Percentiles rank a stretch among this genome's conserved stretches.
Evolutionary conservation across 2,329 filamentous ascomycete genomes (phyloP).

Genomic region (Periconia digitata): DNA sequence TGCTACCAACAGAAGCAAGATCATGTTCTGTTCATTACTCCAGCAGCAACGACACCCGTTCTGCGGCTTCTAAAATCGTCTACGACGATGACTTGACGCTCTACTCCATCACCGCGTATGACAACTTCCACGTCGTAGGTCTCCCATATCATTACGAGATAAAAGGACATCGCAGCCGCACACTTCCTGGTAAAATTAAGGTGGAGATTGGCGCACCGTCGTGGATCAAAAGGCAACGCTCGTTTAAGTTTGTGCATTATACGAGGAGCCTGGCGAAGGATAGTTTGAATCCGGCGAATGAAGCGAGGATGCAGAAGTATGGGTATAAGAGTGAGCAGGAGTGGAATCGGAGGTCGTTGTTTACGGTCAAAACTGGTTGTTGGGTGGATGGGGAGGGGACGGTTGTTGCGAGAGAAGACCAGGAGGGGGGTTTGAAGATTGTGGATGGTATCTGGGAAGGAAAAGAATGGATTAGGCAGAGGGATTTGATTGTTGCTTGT

Average conservation of each 20-base stretch:
- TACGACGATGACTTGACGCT: constrained; percentile 25
- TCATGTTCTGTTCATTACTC: constrained; percentile 11
- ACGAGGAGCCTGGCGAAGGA: constrained; percentile 15
- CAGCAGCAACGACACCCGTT: no score
- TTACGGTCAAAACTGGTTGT: constrained; percentile 15
- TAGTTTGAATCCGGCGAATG: constrained; percentile 19
- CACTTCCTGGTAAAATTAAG: constrained; percentile 16
- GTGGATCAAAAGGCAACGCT: constrained; percentile 16
- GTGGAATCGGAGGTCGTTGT: constrained; percentile 24
- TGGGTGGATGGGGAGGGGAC: constrained; percentile 23
- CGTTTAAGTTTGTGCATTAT: constrained; percentile 21
- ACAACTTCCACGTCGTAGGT: constrained; percentile 15
- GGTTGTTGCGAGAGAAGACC: constrained; percentile 14
- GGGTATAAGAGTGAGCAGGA: constrained; percentile 21
- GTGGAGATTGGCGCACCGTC: constrained; percentile 17
- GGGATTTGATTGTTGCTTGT: no score
- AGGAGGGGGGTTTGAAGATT: constrained; percentile 11
- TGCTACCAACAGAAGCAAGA: constrained; percentile 20
- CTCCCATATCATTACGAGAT: constrained; percentile 17
- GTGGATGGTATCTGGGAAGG: no score
- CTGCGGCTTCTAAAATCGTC: constrained; percentile 5
- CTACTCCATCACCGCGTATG: constrained; percentile 19
- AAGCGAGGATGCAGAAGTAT: constrained; percentile 19
- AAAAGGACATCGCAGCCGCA: constrained; percentile 14
- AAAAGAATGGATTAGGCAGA: no score